phyloP scores from a whole-genome alignment of 2,329 filamentous ascomycete species.

The Verticillium klebahnii region DNA sequence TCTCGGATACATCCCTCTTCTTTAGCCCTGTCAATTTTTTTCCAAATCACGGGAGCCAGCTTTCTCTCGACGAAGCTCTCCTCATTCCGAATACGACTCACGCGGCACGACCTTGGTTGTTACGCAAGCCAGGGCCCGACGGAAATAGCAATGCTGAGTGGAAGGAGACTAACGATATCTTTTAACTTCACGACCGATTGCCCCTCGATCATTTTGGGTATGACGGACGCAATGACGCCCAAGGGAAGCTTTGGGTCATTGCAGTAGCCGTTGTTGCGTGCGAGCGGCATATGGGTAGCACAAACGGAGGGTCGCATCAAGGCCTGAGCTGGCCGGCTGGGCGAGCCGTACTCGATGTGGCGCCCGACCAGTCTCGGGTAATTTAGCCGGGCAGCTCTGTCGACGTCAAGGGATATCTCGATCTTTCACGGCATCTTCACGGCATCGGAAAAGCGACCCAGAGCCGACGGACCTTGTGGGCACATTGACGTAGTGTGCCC shows the following conservation, averaged over 20 bases:
- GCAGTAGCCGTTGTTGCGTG: background rate
- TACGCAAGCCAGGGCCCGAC: background rate
- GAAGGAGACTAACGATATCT: background rate
- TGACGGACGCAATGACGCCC: background rate
- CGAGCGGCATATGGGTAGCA: background rate
- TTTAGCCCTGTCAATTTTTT: background rate
- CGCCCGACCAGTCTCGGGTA: background rate
- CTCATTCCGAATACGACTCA: background rate
- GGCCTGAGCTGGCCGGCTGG: background rate
- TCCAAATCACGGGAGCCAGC: background rate
- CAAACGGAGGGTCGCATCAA: background rate
- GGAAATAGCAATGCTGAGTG: background rate
- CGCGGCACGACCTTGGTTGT: background rate
- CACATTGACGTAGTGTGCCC: too few relatives aligned
- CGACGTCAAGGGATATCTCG: background rate
- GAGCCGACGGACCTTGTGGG: background rate
- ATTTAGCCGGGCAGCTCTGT: background rate
- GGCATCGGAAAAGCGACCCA: background rate
- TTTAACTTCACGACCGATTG: background rate
- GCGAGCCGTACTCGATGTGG: background rate
- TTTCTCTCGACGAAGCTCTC: background rate
- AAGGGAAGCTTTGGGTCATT: background rate
- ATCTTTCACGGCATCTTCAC: background rate
- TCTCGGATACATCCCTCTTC: background rate
- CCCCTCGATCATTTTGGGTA: background rate